Conservation (phyloP, 331 rosid genomes). For the Malus hybrid region DNA sequence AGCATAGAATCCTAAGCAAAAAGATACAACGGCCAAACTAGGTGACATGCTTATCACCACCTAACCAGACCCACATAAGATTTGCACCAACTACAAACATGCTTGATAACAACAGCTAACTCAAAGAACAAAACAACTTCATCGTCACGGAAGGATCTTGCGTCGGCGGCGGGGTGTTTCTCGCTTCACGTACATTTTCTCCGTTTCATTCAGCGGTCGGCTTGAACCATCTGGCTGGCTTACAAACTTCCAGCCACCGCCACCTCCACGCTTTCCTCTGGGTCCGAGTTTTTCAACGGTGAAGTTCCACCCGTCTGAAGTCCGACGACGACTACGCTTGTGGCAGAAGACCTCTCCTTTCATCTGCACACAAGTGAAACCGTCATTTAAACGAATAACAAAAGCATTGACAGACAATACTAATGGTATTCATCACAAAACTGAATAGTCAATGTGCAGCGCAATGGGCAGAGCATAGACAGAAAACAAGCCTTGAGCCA, state of each 20-base stretch:
- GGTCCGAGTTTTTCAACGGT: conserved; percentile 82
- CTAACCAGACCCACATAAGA: not conserved
- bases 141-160: conserved; percentile 66
- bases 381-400: conserved; percentile 1
- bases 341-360: conserved; percentile 86
- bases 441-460: not conserved
- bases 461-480: not conserved
- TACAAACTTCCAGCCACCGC: conserved; percentile 91
- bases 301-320: conserved; percentile 75
- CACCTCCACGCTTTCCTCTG: conserved; percentile 72
- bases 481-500: not conserved
- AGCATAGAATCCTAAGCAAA: not conserved
- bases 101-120: not conserved
- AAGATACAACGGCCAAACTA: not conserved
- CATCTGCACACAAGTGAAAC: conserved; percentile 41
- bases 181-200: conserved; percentile 79
- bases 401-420: not conserved
- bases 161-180: conserved; percentile 81
- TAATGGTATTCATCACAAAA: not conserved
- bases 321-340: conserved; percentile 69
- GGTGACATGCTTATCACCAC: not conserved
- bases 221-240: conserved; percentile 89
- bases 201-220: conserved; percentile 76
- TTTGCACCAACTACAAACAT: not conserved
- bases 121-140: not conserved